Conservation (phyloP, 2,329 filamentous ascomycete species). For the Penicillium sp. region DNA sequence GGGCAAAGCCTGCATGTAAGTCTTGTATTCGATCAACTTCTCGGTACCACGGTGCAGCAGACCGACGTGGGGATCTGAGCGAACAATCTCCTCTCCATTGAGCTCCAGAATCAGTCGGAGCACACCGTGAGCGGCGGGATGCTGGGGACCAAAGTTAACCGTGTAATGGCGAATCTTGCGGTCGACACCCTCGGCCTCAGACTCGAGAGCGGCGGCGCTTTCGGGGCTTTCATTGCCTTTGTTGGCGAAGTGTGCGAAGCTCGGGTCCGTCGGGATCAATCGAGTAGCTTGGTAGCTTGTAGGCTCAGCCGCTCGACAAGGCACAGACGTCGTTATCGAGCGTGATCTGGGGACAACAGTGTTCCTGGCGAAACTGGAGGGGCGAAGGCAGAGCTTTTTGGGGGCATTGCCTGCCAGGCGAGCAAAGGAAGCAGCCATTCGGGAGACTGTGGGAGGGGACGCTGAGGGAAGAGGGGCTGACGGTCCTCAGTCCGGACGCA, state of each 20-base stretch:
- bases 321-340: constrained; percentile 60
- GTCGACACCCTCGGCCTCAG: constrained; percentile 47
- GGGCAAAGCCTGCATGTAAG: constrained; percentile 94
- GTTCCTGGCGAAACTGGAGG: constrained; percentile 51
- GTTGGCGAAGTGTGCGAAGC: constrained; percentile 54
- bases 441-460: constrained; percentile 26
- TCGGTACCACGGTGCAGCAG: constrained; percentile 96
- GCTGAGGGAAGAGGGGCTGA: constrained; percentile 30
- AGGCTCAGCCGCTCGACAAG: constrained; percentile 59
- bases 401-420: constrained; percentile 64
- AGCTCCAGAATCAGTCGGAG: constrained; percentile 95
- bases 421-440: constrained; percentile 66
- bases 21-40: constrained; percentile 99
- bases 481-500: constrained; percentile 44
- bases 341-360: constrained; percentile 54
- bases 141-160: constrained; percentile 98
- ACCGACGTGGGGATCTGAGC: constrained; percentile 95
- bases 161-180: constrained; percentile 99
- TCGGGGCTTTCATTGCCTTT: constrained; percentile 47
- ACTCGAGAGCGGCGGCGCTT: constrained; percentile 54
- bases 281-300: constrained; percentile 56
- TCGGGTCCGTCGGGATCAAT: constrained; percentile 62
- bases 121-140: constrained; percentile 98
- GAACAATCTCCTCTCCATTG: constrained; percentile 96
- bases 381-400: constrained; percentile 62